Conservation (phyloP, 2,329 filamentous ascomycete species). For the Penicillium sp. region DNA sequence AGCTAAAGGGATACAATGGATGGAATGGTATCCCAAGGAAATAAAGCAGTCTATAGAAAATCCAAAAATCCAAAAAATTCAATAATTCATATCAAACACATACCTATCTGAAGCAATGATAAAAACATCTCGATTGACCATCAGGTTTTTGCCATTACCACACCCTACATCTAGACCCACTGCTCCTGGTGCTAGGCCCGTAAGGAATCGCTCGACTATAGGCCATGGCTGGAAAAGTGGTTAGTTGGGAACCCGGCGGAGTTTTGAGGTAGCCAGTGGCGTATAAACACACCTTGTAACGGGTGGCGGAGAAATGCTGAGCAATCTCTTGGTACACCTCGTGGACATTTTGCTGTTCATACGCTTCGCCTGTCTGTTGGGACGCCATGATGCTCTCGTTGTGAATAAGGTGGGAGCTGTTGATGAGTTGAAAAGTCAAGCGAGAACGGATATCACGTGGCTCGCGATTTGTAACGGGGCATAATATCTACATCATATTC, state of each 20-base stretch:
- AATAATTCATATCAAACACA: slow-evolving; percentile 24
- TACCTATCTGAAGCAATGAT: slow-evolving; percentile 85
- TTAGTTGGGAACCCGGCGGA: background rate
- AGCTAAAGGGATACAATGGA: slow-evolving; percentile 18
- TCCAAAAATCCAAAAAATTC: slow-evolving; percentile 28
- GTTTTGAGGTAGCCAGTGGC: background rate
- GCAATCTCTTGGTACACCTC: slow-evolving; percentile 70
- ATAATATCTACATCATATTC: background rate
- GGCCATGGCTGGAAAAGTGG: slow-evolving; percentile 73
- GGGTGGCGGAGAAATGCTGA: slow-evolving; percentile 50
- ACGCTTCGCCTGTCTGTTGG: slow-evolving; percentile 42
- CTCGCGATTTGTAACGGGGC: background rate
- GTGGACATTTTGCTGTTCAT: slow-evolving; percentile 88
- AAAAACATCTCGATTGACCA: slow-evolving; percentile 73
- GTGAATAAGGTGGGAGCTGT: slow-evolving; percentile 7
- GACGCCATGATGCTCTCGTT: slow-evolving; percentile 12
- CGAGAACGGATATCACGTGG: slow-evolving; percentile 21
- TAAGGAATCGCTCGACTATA: slow-evolving; percentile 77
- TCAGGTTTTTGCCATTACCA: slow-evolving; percentile 94
- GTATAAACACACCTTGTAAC: slow-evolving; percentile 59
- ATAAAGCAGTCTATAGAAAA: slow-evolving; percentile 28
- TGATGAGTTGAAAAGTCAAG: slow-evolving; percentile 9
- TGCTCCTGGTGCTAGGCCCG: slow-evolving; percentile 63
- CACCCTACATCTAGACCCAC: slow-evolving; percentile 90
- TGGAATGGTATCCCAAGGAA: slow-evolving; percentile 12